phyloP scores from a whole-genome alignment of 164 flowering plant species.

The Liquidambar formosana region DNA sequence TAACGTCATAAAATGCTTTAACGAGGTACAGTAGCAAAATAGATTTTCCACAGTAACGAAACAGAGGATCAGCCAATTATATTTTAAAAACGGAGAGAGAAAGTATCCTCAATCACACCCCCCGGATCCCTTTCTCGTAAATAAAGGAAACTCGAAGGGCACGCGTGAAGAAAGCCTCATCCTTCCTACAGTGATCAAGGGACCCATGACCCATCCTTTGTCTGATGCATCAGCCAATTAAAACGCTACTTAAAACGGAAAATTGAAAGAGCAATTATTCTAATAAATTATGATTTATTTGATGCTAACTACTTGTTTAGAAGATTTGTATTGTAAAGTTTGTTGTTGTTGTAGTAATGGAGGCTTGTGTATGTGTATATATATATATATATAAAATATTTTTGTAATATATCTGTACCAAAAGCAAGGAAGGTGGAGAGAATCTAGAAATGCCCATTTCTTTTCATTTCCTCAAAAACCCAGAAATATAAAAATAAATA shows the following conservation, averaged over 20 bases:
- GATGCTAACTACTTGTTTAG: background rate
- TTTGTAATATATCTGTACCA: constrained; percentile 28
- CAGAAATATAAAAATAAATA: constrained; percentile 19
- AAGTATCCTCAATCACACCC: background rate
- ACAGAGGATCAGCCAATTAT: constrained; percentile 27
- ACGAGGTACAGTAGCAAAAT: constrained; percentile 1
- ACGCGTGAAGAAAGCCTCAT: background rate
- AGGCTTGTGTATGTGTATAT: background rate
- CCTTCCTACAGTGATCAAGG: too few species aligned
- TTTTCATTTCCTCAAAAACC: constrained; percentile 36
- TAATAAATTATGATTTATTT: background rate
- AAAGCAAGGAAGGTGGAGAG: constrained; percentile 66
- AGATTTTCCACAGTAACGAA: background rate
- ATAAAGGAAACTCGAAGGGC: constrained; percentile 5
- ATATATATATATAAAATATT: background rate
- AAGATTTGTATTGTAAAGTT: background rate
- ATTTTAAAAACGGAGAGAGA: constrained; percentile 8
- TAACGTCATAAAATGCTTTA: background rate
- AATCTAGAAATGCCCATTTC: constrained; percentile 66
- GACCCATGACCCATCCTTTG: too few species aligned
- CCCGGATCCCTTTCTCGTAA: constrained; percentile 24
- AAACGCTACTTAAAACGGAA: constrained; percentile 6
- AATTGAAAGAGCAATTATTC: background rate
- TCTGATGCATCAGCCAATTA: constrained; percentile 22
- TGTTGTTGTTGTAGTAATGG: constrained; percentile 5